phyloP scores from a whole-genome alignment of 768 basidiomycete species.

The Tephrocybe sp. region DNA sequence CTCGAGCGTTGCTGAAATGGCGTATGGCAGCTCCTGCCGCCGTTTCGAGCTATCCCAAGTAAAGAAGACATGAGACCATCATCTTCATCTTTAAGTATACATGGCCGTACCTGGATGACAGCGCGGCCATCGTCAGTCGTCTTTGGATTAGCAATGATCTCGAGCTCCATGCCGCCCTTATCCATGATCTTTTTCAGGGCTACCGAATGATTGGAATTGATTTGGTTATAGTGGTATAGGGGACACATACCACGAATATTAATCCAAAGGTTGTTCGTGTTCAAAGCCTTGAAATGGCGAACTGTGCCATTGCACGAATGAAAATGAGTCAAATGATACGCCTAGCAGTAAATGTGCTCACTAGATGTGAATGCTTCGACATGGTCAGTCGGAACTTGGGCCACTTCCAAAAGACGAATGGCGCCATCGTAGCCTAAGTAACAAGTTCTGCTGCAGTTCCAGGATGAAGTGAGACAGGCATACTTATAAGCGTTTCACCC shows the following conservation, averaged over 20 bases:
- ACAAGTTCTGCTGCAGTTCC: not conserved
- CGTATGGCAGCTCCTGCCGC: conserved; percentile 84
- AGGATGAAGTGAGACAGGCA: not conserved
- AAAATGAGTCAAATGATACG: conserved; percentile 1
- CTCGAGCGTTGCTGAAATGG: conserved; percentile 72
- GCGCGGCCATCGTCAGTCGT: conserved; percentile 64
- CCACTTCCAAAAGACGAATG: conserved; percentile 74
- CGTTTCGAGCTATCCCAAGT: conserved; percentile 52
- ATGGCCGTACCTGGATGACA: conserved; percentile 52
- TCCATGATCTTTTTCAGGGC: conserved; percentile 78
- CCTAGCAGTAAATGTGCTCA: conserved; percentile 15
- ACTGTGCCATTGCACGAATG: conserved; percentile 22
- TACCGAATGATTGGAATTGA: conserved; percentile 10
- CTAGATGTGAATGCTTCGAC: conserved; percentile 79
- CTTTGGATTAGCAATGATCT: conserved; percentile 80
- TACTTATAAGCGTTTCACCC: conserved; percentile 70
- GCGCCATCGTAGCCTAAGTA: conserved; percentile 63
- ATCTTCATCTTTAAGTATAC: not conserved
- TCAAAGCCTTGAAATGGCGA: conserved; percentile 81
- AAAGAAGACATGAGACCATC: not conserved
- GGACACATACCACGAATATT: conserved; percentile 11
- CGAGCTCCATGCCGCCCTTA: conserved; percentile 62
- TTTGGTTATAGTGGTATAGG: not conserved
- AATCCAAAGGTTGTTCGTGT: conserved; percentile 70
- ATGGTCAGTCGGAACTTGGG: conserved; percentile 80